A percentile compares a stretch with the other conserved stretches of the same genome.
phyloP scores from a whole-genome alignment of 73 alveolate genomes.

The Symbiodinium natans region DNA sequence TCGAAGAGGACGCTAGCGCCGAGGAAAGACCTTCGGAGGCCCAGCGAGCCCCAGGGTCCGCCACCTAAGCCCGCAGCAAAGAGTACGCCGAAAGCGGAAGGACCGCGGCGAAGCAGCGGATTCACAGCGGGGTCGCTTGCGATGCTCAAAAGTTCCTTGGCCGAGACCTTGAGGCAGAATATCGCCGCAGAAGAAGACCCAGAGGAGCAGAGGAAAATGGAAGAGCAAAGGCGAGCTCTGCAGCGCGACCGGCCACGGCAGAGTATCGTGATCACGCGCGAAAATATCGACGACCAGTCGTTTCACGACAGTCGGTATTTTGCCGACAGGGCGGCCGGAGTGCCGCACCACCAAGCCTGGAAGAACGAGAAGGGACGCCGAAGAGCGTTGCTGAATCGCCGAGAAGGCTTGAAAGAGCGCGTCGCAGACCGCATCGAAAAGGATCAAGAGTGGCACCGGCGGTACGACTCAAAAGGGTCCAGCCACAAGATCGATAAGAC shows the following conservation, averaged over 20 bases:
- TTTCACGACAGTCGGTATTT: not conserved
- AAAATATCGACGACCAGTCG: not conserved
- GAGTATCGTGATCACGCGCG: not conserved
- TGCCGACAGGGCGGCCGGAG: not conserved
- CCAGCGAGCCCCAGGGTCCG: too few relatives aligned
- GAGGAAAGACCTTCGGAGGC: not conserved
- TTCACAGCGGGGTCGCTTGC: not conserved
- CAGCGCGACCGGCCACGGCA: too few relatives aligned
- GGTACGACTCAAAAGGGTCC: too few relatives aligned
- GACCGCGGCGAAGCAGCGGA: not conserved
- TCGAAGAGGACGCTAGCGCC: not conserved
- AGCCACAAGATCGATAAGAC: too few relatives aligned
- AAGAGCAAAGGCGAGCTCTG: not conserved
- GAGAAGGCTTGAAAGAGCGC: not conserved
- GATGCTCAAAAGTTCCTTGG: not conserved
- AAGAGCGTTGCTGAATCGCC: not conserved
- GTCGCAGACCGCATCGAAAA: too few relatives aligned
- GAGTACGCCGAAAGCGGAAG: not conserved
- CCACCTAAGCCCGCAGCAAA: too few relatives aligned
- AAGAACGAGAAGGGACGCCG: not conserved
- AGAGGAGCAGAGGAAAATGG: not conserved
- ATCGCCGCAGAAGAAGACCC: not conserved
- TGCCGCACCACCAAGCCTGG: slow-evolving; percentile 18
- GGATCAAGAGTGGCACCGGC: too few relatives aligned
- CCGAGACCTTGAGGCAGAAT: not conserved